phyloP scores from a whole-genome alignment of 1,284 basidiomycete genomes.

The Pseudozyma sp. region DNA sequence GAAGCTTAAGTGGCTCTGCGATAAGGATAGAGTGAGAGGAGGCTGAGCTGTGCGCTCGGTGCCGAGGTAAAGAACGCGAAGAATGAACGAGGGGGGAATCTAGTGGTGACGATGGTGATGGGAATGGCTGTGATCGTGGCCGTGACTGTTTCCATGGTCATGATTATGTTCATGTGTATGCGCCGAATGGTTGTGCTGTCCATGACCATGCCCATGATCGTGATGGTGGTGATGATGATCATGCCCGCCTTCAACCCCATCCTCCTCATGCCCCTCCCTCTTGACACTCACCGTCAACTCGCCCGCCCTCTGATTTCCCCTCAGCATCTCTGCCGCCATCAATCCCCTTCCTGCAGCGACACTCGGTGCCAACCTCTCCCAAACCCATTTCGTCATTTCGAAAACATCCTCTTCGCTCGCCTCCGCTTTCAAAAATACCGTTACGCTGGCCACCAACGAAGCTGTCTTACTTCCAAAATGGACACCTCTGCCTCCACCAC shows the following conservation, averaged over 20 bases:
- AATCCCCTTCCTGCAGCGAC: conserved; percentile 57
- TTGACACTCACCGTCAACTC: conserved; percentile 62
- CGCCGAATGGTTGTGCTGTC: conserved; percentile 11
- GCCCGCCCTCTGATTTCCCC: conserved; percentile 59
- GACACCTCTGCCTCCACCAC: conserved; percentile 18
- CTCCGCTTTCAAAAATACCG: conserved; percentile 47
- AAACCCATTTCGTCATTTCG: conserved; percentile 63
- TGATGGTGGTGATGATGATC: conserved; percentile 24
- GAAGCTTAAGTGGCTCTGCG: neutral
- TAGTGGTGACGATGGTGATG: conserved; percentile 23
- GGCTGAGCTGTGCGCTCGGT: neutral
- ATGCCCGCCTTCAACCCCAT: conserved; percentile 42
- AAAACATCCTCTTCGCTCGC: conserved; percentile 57
- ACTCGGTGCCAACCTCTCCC: conserved; percentile 59
- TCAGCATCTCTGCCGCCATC: conserved; percentile 57
- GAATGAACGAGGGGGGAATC: conserved; percentile 9
- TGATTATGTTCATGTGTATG: conserved; percentile 31
- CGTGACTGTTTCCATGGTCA: conserved; percentile 28
- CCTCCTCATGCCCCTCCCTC: conserved; percentile 53
- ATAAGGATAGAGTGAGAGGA: neutral
- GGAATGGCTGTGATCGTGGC: conserved; percentile 11
- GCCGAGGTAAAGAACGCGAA: neutral
- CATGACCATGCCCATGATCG: conserved; percentile 10
- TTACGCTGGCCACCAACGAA: conserved; percentile 59
- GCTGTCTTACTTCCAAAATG: conserved; percentile 57